Conservation (phyloP, 2,329 filamentous ascomycete genomes). For the Cryoendolithus antarcticus region DNA sequence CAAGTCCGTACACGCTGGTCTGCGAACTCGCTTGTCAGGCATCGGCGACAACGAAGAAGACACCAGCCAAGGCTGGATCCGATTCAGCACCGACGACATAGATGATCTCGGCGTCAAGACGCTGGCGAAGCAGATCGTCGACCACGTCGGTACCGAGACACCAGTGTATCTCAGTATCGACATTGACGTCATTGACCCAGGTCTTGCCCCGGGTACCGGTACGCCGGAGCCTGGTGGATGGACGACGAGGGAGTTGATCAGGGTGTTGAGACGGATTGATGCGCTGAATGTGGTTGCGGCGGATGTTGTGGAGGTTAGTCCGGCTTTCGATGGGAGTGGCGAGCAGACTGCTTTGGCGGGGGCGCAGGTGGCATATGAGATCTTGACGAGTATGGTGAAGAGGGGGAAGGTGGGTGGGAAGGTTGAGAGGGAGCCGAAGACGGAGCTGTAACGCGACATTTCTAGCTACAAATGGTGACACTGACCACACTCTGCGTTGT, state of each 20-base stretch:
- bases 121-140: conserved; percentile 38
- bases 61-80: conserved; percentile 49
- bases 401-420: conserved; percentile 34
- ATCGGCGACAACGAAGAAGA: conserved; percentile 39
- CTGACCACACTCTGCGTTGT: too few relatives aligned
- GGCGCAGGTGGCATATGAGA: conserved; percentile 73
- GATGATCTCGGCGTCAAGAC: conserved; percentile 41
- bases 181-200: conserved; percentile 45
- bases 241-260: conserved; percentile 47
- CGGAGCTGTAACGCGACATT: conserved; percentile 20
- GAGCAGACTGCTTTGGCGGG: conserved; percentile 75
- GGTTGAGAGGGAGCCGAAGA: conserved; percentile 9
- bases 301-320: conserved; percentile 36
- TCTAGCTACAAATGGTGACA: too few relatives aligned
- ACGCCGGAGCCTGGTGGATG: conserved; percentile 51
- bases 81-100: conserved; percentile 46
- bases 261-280: conserved; percentile 45
- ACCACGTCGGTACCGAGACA: conserved; percentile 51
- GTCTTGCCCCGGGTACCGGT: conserved; percentile 42
- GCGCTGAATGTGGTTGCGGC: conserved; percentile 48
- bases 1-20: conserved; percentile 49
- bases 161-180: conserved; percentile 46
- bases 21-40: conserved; percentile 44
- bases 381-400: conserved; percentile 66
- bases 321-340: conserved; percentile 57